These are phyloP conservation scores for Aspergillus sp. DNA, from an alignment of 2,329 filamentous ascomycete species.

Conservation along the genomic window DNA sequence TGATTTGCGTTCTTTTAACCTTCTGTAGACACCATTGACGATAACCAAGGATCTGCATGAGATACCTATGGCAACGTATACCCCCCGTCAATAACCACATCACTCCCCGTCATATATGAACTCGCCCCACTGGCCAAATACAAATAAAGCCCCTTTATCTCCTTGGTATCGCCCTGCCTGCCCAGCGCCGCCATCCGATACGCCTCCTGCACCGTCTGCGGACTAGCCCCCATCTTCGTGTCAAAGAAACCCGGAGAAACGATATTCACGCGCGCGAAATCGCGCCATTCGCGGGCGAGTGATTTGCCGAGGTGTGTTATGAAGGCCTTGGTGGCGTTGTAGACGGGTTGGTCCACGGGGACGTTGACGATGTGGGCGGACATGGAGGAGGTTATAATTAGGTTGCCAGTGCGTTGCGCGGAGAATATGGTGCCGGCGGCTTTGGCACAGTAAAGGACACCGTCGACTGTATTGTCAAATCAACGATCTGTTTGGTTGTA, in stretches of 20 bases:
- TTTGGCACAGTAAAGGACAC: constrained; percentile 4
- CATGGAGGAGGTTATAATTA: constrained; percentile 50
- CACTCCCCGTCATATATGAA: constrained; percentile 44
- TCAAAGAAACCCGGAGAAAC: constrained; percentile 51
- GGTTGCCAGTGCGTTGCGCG: constrained; percentile 35
- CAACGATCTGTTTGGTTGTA: not conserved
- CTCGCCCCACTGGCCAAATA: constrained; percentile 43
- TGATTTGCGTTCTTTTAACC: too few species aligned
- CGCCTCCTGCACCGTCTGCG: constrained; percentile 38
- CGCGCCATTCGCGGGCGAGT: constrained; percentile 51
- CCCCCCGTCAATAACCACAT: constrained; percentile 45
- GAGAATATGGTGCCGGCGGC: constrained; percentile 45
- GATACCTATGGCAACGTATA: constrained; percentile 30
- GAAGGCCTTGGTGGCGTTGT: constrained; percentile 52
- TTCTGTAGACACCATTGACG: too few species aligned
- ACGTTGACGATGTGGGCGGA: constrained; percentile 48
- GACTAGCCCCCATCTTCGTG: constrained; percentile 49
- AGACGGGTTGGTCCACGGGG: constrained; percentile 49
- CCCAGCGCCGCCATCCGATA: constrained; percentile 44
- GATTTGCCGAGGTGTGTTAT: constrained; percentile 52
- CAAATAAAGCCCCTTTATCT: constrained; percentile 36
- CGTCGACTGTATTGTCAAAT: not conserved
- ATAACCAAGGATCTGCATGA: too few species aligned
- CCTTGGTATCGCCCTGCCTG: constrained; percentile 28
- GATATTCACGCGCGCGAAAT: constrained; percentile 52